A percentile compares a stretch with the other conserved stretches of the same genome.
Conservation (phyloP, 345 rosid species). For the Microthlaspi erraticum region DNA sequence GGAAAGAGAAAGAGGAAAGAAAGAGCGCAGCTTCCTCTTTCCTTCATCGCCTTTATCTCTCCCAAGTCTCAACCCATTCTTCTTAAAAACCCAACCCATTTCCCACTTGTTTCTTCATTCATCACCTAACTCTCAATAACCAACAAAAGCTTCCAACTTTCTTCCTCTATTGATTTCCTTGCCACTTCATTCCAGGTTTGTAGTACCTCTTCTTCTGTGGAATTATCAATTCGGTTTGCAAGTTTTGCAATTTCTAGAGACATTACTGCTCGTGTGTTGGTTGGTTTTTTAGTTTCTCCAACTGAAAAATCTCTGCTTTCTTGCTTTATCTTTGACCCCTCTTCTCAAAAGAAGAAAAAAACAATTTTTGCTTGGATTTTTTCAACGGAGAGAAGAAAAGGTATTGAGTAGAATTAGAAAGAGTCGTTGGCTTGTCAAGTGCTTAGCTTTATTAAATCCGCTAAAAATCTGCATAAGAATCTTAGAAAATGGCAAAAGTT, state of each 20-base stretch:
- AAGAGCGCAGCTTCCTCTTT: conserved; percentile 38
- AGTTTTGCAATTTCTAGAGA: conserved; percentile 26
- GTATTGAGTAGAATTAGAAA: conserved; percentile 24
- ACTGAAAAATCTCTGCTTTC: neutral
- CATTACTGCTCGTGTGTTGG: neutral
- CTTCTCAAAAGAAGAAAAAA: neutral
- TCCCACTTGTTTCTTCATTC: conserved; percentile 42
- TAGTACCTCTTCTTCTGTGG: neutral
- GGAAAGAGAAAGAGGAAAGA: conserved; percentile 31
- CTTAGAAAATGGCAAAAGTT: conserved; percentile 21
- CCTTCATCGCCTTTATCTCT: conserved; percentile 31
- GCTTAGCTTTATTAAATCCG: neutral
- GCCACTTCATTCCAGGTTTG: conserved; percentile 37
- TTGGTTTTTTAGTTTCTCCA: neutral
- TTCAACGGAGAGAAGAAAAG: conserved; percentile 18
- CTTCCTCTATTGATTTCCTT: neutral
- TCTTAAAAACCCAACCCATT: conserved; percentile 33
- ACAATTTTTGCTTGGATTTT: neutral
- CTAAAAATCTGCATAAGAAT: conserved; percentile 7
- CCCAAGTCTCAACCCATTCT: conserved; percentile 18
- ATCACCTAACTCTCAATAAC: neutral
- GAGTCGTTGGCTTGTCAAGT: conserved; percentile 33
- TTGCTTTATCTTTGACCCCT: conserved; percentile 26
- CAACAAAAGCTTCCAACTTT: conserved; percentile 24
- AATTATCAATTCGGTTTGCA: neutral